Conservation (phyloP, 768 basidiomycete species). For the Hygrocybe punicea region DNA sequence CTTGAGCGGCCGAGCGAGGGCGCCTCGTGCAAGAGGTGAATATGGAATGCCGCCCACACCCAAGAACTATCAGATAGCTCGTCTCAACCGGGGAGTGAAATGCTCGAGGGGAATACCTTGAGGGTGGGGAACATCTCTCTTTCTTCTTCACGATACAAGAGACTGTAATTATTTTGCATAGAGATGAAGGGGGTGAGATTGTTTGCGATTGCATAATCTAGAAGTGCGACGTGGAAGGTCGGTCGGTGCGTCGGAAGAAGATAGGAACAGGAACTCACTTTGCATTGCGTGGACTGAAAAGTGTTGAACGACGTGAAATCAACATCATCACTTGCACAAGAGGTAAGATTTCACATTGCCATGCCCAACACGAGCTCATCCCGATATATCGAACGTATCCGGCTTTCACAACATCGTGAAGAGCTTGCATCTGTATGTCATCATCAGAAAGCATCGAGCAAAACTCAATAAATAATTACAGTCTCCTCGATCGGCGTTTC, state of each 20-base stretch:
- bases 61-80: slow-evolving; percentile 16
- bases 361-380: slow-evolving; percentile 38
- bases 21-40: slow-evolving; percentile 38
- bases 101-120: slow-evolving; percentile 17
- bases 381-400: slow-evolving; percentile 46
- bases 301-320: background rate
- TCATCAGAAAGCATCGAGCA: background rate
- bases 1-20: slow-evolving; percentile 29
- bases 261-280: slow-evolving; percentile 4
- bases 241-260: background rate
- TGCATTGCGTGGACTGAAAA: slow-evolving; percentile 16
- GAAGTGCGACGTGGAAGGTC: background rate
- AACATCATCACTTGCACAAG: background rate
- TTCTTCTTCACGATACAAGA: slow-evolving; percentile 61
- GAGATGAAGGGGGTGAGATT: slow-evolving; percentile 54
- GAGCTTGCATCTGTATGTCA: slow-evolving; percentile 43
- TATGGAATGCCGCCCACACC: slow-evolving; percentile 42
- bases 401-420: slow-evolving; percentile 46
- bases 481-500: slow-evolving; percentile 43
- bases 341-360: slow-evolving; percentile 18
- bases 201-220: slow-evolving; percentile 41
- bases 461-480: slow-evolving; percentile 9
- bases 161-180: slow-evolving; percentile 61
- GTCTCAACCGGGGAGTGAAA: background rate
- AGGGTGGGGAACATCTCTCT: slow-evolving; percentile 52